phyloP scores from a whole-genome alignment of 257 asterid species.

The Plectranthus barbatus region DNA sequence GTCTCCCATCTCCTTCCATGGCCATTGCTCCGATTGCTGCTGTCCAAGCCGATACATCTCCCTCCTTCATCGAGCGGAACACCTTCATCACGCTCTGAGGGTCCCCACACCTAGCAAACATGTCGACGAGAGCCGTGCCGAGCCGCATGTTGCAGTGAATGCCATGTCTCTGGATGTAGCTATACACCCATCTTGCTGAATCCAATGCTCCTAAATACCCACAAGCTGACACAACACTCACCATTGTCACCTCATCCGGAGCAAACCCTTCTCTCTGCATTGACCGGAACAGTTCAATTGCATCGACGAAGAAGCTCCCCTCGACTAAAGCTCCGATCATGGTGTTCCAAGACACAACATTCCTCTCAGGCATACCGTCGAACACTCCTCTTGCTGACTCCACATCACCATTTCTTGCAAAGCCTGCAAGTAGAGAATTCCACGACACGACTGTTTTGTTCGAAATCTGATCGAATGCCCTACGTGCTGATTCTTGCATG shows the following conservation, averaged over 20 bases:
- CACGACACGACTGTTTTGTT: slow-evolving; percentile 42
- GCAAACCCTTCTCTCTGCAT: slow-evolving; percentile 39
- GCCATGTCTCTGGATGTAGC: slow-evolving; percentile 20
- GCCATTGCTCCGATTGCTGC: slow-evolving; percentile 52
- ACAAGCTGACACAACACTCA: slow-evolving; percentile 52
- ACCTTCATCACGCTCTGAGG: slow-evolving; percentile 32
- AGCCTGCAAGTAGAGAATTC: slow-evolving; percentile 49
- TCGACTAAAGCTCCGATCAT: slow-evolving; percentile 40
- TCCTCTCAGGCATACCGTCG: slow-evolving; percentile 35
- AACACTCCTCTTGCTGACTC: slow-evolving; percentile 28
- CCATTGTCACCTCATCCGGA: slow-evolving; percentile 47
- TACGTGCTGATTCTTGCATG: slow-evolving; percentile 34
- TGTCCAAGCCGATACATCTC: slow-evolving; percentile 51
- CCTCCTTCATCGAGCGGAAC: slow-evolving; percentile 26
- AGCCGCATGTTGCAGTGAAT: slow-evolving; percentile 28
- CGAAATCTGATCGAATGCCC: slow-evolving; percentile 36
- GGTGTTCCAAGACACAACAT: slow-evolving; percentile 53
- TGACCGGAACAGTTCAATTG: slow-evolving; percentile 32
- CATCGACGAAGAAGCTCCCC: slow-evolving; percentile 32
- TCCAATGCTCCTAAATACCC: slow-evolving; percentile 48
- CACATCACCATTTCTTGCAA: slow-evolving; percentile 39
- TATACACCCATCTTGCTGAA: slow-evolving; percentile 46
- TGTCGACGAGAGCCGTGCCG: slow-evolving; percentile 35
- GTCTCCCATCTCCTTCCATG: slow-evolving; percentile 43
- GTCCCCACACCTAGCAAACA: slow-evolving; percentile 58